A percentile compares a stretch with the other conserved stretches of the same genome.
Conservation (phyloP, 202 grass and related monocot species). For the Sporobolus alterniflorus region DNA sequence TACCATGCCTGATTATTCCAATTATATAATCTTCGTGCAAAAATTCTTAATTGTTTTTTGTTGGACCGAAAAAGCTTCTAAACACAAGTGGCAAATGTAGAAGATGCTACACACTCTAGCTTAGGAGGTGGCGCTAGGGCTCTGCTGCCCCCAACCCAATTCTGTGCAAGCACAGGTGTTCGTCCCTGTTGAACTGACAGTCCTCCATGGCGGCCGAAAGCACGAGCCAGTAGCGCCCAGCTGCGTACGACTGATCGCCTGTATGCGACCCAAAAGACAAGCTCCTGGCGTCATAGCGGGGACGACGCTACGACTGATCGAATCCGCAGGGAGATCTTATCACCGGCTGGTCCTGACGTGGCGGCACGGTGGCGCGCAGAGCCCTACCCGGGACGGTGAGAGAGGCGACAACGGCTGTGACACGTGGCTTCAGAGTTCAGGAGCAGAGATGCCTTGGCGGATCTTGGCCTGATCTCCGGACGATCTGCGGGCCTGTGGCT, state of each 20-base stretch:
- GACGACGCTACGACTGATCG: conserved; percentile 16
- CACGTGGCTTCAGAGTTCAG: background rate
- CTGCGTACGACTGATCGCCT: background rate
- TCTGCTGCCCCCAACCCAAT: conserved; percentile 17
- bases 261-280: background rate
- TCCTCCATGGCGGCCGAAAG: conserved; percentile 14
- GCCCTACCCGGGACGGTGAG: conserved; percentile 22
- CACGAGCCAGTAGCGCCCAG: background rate
- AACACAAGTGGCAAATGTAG: background rate
- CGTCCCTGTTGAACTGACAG: background rate
- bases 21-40: too few species aligned
- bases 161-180: conserved; percentile 3
- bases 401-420: background rate
- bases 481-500: conserved; percentile 35
- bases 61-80: background rate
- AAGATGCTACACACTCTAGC: background rate
- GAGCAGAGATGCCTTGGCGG: conserved; percentile 9
- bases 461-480: conserved; percentile 41
- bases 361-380: conserved; percentile 25
- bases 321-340: conserved; percentile 26
- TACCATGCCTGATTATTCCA: too few species aligned
- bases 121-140: background rate
- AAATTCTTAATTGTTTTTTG: background rate
- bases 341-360: conserved; percentile 24
- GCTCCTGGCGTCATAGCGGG: background rate